Evolutionary conservation across 306 rosid genomes (phyloP), one percentile per base, ranked within the genome.

Genomic region (Glycine latifolia): DNA sequence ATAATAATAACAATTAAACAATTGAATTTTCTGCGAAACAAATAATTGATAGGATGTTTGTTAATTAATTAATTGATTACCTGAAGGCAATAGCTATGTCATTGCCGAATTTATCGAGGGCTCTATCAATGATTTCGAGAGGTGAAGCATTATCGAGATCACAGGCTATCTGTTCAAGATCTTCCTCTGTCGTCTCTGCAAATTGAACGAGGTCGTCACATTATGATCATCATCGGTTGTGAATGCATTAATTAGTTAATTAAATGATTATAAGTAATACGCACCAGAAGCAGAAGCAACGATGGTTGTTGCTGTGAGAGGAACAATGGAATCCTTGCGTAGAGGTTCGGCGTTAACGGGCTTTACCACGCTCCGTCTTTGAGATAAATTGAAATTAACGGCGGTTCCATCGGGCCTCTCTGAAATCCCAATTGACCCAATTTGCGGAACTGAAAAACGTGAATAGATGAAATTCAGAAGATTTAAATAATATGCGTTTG

Each of bases 41-140:
- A 20, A 20, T 20, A 20, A 20, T 20, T 20, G 20, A 20, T 20
- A 20, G 20, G 20, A 20, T 20, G 20, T 20, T 20, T 20, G 20
- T 20, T 20, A 20, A 20, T 20, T 0, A 20, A 20, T 20, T 20
- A 20, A 20, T 20, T 20, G 1, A 7, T 43, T 12, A 91, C 98
- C 97, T 94, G 92, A 92, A 94, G 31, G 97, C 98, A 86, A 94
- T 94, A 8, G 96, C 97, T 33, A 94, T 89, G 77, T 92, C 89
- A 61, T 86, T 72, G 65, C 97, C 98, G 48, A 92, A 92, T 79
- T 79, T 88, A 86, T 87, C 89, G 12, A 94, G 94, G 50, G 97
- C 98, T 67, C 50, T 87, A 33, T 92, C 94, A 82, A 94, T 94
- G 15, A 94, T 86, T 81, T 89, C 84, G 73, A 92, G 92, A 73